Evolutionary conservation across 495 filamentous ascomycete species (phyloP).

Genomic region (Podospora pseudoanserina): DNA sequence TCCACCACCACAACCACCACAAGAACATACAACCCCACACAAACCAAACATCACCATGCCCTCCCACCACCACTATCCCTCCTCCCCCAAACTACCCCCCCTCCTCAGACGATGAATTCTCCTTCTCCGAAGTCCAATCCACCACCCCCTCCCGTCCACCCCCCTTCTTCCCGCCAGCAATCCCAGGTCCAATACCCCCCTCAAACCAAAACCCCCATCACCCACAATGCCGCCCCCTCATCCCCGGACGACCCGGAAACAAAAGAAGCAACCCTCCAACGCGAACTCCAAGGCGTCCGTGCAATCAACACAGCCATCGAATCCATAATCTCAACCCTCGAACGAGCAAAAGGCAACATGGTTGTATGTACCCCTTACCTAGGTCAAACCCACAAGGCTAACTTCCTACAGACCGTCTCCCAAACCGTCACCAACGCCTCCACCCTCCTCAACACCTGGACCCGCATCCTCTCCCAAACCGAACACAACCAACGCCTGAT

Average conservation of each 20-base stretch:
- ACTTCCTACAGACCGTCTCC: conserved; percentile 57
- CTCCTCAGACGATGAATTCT: not conserved
- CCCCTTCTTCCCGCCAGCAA: not conserved
- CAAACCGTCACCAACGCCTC: conserved; percentile 83
- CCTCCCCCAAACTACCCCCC: not conserved
- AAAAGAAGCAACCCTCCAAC: conserved; percentile 67
- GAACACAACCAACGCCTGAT: conserved; percentile 95
- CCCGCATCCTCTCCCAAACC: conserved; percentile 89
- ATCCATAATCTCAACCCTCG: conserved; percentile 72
- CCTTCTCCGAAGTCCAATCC: not conserved
- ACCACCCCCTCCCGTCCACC: not conserved
- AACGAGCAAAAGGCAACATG: conserved; percentile 86
- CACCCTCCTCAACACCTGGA: conserved; percentile 93
- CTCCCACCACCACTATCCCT: not conserved
- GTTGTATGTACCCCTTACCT: no score
- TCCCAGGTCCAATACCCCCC: conserved; percentile 28
- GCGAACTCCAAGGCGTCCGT: conserved; percentile 76
- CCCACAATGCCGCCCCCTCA: not conserved
- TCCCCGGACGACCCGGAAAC: conserved; percentile 40
- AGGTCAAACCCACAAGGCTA: no score
- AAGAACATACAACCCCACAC: no score
- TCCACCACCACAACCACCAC: not conserved
- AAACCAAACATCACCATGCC: not conserved
- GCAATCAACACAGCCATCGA: conserved; percentile 86
- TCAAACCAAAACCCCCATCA: conserved; percentile 48